phyloP scores from a whole-genome alignment of 306 rosid species.

The Corylus heterophylla region DNA sequence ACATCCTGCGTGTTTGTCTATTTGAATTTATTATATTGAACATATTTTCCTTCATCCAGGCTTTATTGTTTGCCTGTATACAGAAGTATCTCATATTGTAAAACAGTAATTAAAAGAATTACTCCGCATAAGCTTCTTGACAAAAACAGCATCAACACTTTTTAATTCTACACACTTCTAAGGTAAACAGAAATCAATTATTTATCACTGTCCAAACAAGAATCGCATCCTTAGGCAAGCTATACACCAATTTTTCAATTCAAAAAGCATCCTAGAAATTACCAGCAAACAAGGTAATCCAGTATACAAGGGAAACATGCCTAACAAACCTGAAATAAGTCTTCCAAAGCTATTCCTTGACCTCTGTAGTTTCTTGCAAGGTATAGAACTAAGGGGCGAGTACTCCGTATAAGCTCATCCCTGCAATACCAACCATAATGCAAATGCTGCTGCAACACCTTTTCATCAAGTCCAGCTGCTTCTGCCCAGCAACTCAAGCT shows the following conservation, averaged over 20 bases:
- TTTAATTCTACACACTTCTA: neutral
- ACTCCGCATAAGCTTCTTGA: neutral
- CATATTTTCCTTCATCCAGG: neutral
- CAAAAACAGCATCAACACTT: neutral
- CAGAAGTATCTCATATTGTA: neutral
- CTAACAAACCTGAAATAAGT: slow-evolving; percentile 78
- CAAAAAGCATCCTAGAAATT: neutral
- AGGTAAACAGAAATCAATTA: neutral
- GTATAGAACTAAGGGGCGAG: slow-evolving; percentile 68
- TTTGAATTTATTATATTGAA: neutral
- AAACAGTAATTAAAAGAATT: neutral
- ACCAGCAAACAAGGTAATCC: slow-evolving; percentile 7
- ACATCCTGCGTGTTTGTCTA: neutral
- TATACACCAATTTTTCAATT: neutral
- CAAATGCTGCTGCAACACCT: slow-evolving; percentile 53
- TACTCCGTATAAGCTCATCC: slow-evolving; percentile 78
- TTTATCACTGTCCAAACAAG: neutral
- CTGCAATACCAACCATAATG: slow-evolving; percentile 66
- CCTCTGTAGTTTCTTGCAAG: slow-evolving; percentile 79
- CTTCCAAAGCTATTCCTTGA: slow-evolving; percentile 72
- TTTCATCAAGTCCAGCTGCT: slow-evolving; percentile 66
- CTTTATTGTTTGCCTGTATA: neutral
- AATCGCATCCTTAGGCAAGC: neutral
- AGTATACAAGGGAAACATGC: slow-evolving; percentile 3
- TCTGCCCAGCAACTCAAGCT: slow-evolving; percentile 82